These are phyloP conservation scores for Trichoderma brevicompactum DNA, from an alignment of 2,329 filamentous ascomycete genomes.

Conservation along the genomic window DNA sequence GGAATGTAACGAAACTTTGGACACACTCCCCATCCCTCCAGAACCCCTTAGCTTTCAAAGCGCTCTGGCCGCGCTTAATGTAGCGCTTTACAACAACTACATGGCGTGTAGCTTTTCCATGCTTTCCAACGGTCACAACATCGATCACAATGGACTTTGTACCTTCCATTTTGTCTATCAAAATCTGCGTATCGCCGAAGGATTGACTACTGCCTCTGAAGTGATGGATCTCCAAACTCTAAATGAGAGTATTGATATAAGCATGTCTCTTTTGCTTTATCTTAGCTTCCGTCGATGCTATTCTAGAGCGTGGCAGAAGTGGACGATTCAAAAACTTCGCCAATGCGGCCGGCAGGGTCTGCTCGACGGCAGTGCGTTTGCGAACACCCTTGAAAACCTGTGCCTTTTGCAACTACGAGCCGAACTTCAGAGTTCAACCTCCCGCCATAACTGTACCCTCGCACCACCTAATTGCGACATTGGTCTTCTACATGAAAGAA, in stretches of 20 bases:
- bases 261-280: not conserved
- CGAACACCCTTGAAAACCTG: not conserved
- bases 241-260: not conserved
- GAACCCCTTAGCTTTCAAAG: not conserved
- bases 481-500: not conserved
- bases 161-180: not conserved
- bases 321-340: not conserved
- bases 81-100: not conserved
- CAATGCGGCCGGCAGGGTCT: not conserved
- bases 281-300: not conserved
- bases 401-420: not conserved
- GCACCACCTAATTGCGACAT: not conserved
- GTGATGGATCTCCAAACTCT: too few species aligned
- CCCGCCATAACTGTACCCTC: too few species aligned
- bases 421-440: not conserved
- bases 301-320: not conserved
- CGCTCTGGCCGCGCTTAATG: not conserved
- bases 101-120: constrained; percentile 1
- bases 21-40: not conserved
- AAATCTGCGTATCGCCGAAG: not conserved
- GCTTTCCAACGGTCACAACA: not conserved
- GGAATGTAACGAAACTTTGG: not conserved
- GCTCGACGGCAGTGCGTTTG: not conserved
- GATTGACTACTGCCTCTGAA: not conserved
- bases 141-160: not conserved